Base-by-base conservation (phyloP, 176 grass and related monocot species). In the Triticum dicoccoides region DNA sequence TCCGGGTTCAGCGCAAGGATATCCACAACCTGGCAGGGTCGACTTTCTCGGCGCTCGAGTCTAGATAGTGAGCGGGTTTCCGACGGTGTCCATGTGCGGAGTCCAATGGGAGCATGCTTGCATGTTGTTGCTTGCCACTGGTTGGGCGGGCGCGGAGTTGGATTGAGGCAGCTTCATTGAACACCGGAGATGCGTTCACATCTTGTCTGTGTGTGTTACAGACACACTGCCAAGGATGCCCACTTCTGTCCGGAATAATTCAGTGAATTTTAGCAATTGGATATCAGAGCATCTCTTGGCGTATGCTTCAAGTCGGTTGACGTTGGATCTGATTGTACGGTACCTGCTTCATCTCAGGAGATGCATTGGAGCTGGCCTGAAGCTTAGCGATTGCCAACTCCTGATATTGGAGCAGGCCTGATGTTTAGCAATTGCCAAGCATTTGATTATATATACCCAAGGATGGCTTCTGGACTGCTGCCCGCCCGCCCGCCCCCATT, bases 341-440 rank as follows among this genome's bases (percentile, higher is more conserved):
- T 21, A 21, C 56, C 23, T 8, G 59, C 30, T 23, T 52, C 2
- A 27, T 47, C 27, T 45, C 72, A 69, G 42, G 59, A 68, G 59
- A 76, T 23, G 70, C 61, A 69, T 44, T 8, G 21, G 75, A 67
- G 73, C 20, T 74, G 38, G 33, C 21, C 2, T 35, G 17, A 58
- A 67, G 84, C 23, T 58, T 58, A 79, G 30, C 24, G 65, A 58
- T 73, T 63, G 51, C 33, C 68, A 79, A 58, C 56, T 21, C 23
- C 71, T 76, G 25, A 35, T 69, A 86, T 44, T 5, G 27, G 75
- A 74, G 58, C 20, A 67, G 38, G 42, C 11, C 2, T 21, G 42
- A 59, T 69, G 82, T 41, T 70, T 61, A 81, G 23, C 24, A 73
- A 58, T 65, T 63, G 51, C 33, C 68, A 79, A 66, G 67, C 56